A percentile compares a stretch with the other conserved stretches of the same genome.
Conservation (phyloP, 352 stramenopile genomes). For the Phytophthora pini region DNA sequence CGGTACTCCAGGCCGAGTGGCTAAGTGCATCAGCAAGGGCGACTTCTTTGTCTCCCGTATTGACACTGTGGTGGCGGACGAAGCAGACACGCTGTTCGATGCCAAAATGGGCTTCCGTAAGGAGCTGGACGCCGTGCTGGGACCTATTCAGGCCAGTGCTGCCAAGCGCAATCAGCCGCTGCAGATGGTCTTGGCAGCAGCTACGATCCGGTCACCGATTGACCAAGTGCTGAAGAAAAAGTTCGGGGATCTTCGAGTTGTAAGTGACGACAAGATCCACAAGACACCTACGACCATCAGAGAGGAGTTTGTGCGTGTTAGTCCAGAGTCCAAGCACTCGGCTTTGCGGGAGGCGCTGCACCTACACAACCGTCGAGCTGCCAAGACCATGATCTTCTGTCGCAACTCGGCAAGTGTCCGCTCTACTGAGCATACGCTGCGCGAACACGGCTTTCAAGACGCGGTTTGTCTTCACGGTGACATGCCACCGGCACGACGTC, state of each 20-base stretch:
- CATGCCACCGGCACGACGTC: constrained; percentile 64
- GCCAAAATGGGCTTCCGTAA: constrained; percentile 84
- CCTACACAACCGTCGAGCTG: constrained; percentile 41
- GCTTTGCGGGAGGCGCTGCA: constrained; percentile 65
- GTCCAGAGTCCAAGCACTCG: constrained; percentile 72
- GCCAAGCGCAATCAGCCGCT: constrained; percentile 59
- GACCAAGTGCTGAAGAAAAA: constrained; percentile 78
- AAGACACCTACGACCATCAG: constrained; percentile 64
- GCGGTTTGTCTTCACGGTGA: constrained; percentile 78
- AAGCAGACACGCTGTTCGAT: constrained; percentile 84
- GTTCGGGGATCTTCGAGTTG: constrained; percentile 64
- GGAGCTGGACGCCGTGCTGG: constrained; percentile 76
- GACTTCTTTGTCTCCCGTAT: constrained; percentile 85
- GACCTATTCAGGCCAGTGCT: constrained; percentile 67
- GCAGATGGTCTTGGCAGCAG: constrained; percentile 77
- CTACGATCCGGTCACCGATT: constrained; percentile 71
- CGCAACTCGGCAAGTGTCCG: constrained; percentile 74
- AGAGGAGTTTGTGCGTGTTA: constrained; percentile 75
- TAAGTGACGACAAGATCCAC: constrained; percentile 76
- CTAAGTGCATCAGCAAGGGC: constrained; percentile 71
- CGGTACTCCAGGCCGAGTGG: constrained; percentile 74
- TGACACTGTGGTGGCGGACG: constrained; percentile 73
- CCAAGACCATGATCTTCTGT: constrained; percentile 83
- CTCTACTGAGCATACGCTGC: constrained; percentile 85
- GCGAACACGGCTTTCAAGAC: constrained; percentile 68